Evolutionary conservation across 345 rosid species (phyloP).

Genomic region (Salix exigua): DNA sequence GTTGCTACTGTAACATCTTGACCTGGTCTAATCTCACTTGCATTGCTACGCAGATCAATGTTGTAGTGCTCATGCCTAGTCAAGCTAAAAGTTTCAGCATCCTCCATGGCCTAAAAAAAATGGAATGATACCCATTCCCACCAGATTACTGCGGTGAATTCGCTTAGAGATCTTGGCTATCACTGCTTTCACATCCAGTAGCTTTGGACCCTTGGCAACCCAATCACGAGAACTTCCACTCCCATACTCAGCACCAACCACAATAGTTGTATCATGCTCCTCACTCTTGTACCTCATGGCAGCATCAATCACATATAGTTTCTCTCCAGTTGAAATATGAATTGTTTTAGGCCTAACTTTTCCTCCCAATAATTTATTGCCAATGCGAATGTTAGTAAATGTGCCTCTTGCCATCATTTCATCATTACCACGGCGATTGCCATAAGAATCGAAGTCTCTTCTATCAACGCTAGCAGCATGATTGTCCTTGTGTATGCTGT

Average conservation of each 20-base stretch:
- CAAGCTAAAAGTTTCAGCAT: constrained; percentile 70
- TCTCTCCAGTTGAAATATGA: constrained; percentile 75
- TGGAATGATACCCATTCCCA: constrained; percentile 84
- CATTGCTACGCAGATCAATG: constrained; percentile 56
- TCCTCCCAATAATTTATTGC: constrained; percentile 72
- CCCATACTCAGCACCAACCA: constrained; percentile 92
- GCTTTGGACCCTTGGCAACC: constrained; percentile 98
- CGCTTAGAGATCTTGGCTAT: constrained; percentile 83
- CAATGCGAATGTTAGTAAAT: constrained; percentile 73
- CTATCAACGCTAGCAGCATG: constrained; percentile 86
- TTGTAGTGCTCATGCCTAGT: constrained; percentile 76
- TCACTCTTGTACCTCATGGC: constrained; percentile 44
- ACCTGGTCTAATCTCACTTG: constrained; percentile 71
- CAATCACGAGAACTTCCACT: constrained; percentile 99
- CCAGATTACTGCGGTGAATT: constrained; percentile 83
- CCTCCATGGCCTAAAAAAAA: constrained; percentile 78
- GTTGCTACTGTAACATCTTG: constrained; percentile 70
- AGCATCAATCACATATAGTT: constrained; percentile 71
- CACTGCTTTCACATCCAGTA: constrained; percentile 91
- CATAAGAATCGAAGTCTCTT: constrained; percentile 81
- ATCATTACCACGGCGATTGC: constrained; percentile 84
- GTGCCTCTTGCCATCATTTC: constrained; percentile 89
- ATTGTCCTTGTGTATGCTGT: constrained; percentile 86
- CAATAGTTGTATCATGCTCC: constrained; percentile 59
- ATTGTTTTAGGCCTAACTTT: constrained; percentile 88